phyloP scores from a whole-genome alignment of 2,329 filamentous ascomycete genomes.

The Penicillium sp. region DNA sequence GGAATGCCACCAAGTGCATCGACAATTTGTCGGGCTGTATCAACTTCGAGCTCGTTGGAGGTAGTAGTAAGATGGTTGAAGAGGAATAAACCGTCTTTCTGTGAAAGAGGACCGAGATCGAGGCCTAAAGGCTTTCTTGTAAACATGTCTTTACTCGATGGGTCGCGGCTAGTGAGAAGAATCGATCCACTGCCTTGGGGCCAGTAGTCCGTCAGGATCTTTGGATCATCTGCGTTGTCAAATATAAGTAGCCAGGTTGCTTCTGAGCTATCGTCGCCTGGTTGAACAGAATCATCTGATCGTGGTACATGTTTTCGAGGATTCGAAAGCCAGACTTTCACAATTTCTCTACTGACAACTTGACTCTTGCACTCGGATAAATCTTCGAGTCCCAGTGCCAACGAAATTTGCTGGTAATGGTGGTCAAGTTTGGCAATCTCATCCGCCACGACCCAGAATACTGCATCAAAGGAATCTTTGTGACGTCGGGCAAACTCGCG shows the following conservation, averaged over 20 bases:
- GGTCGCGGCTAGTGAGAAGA: background rate
- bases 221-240: background rate
- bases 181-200: background rate
- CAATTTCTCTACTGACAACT: conserved; percentile 24
- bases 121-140: background rate
- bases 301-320: background rate
- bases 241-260: background rate
- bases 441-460: conserved; percentile 36
- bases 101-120: background rate
- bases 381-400: conserved; percentile 28
- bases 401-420: conserved; percentile 25
- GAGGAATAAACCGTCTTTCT: background rate
- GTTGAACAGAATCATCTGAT: background rate
- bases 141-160: background rate
- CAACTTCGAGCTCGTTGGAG: background rate
- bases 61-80: background rate
- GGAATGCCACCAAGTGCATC: background rate
- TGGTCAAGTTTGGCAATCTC: conserved; percentile 26
- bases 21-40: background rate
- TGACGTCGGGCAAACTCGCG: conserved; percentile 25
- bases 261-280: background rate
- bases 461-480: conserved; percentile 29
- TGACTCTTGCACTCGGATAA: conserved; percentile 20
- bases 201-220: background rate
- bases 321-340: conserved; percentile 26